Evolutionary conservation across 495 filamentous ascomycete species (phyloP).

Genomic region (Rostrohypoxylon terebratum): DNA sequence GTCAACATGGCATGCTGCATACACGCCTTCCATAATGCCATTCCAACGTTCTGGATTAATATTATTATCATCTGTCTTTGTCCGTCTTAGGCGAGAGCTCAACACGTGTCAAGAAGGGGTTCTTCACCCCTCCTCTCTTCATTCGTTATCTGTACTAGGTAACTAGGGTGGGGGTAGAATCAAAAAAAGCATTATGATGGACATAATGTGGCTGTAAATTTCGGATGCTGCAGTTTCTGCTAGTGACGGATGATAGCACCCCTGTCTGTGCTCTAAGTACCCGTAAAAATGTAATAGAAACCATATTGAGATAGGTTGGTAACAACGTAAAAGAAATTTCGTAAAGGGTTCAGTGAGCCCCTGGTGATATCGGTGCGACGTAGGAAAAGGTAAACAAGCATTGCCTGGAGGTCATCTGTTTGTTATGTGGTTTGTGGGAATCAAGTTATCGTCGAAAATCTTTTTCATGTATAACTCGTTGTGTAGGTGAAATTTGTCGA

Average conservation of each 20-base stretch:
- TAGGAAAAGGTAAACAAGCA: neutral
- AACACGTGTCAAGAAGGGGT: conserved; percentile 2
- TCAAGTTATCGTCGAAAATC: neutral
- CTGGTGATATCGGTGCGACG: neutral
- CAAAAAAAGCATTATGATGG: conserved; percentile 29
- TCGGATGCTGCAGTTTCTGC: conserved; percentile 12
- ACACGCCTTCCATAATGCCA: conserved; percentile 24
- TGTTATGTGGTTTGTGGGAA: neutral
- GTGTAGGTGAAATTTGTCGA: neutral
- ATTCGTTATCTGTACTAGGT: conserved; percentile 1
- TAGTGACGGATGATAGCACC: neutral
- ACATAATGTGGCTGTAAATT: conserved; percentile 22
- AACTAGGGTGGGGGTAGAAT: conserved; percentile 4
- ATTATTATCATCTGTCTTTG: neutral
- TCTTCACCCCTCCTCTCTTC: neutral
- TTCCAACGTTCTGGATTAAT: conserved; percentile 23
- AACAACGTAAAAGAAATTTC: conserved; percentile 7
- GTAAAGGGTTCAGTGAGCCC: neutral
- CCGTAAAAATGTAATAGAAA: conserved; percentile 16
- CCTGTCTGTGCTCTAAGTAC: neutral
- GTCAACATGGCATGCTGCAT: conserved; percentile 19
- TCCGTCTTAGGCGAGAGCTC: neutral
- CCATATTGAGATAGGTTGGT: neutral
- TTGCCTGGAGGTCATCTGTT: neutral
- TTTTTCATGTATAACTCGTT: neutral